Conservation (phyloP, 177 flowering plant genomes). For the Vitis hybrid region DNA sequence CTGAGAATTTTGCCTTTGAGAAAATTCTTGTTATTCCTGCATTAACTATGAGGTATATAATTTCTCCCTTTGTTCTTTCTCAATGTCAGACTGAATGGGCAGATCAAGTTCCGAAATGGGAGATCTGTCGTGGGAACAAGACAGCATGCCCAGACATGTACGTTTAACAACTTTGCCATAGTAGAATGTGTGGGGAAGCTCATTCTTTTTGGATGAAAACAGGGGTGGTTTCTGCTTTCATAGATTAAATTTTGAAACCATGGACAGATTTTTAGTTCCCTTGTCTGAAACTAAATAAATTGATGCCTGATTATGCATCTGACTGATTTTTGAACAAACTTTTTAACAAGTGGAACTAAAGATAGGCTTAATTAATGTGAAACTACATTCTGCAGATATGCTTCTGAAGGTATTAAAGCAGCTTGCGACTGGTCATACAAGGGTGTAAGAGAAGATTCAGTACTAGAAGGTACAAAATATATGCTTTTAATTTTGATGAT, state of each 20-base stretch:
- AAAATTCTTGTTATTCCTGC: too few species aligned
- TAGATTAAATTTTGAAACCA: too few species aligned
- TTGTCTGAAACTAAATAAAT: too few species aligned
- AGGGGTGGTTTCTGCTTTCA: not conserved
- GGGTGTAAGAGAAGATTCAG: slow-evolving; percentile 57
- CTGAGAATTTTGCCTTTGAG: too few species aligned
- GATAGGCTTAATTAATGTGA: not conserved
- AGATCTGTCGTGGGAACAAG: slow-evolving; percentile 45
- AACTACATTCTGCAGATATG: slow-evolving; percentile 54
- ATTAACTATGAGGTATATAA: not conserved
- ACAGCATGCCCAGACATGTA: slow-evolving; percentile 80
- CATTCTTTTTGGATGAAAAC: not conserved
- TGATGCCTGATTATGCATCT: too few species aligned
- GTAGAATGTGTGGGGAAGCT: not conserved
- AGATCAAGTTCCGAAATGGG: slow-evolving; percentile 63
- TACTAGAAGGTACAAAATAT: slow-evolving; percentile 52
- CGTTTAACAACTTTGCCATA: slow-evolving; percentile 3
- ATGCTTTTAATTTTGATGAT: not conserved
- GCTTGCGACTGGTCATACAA: slow-evolving; percentile 87
- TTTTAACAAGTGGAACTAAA: not conserved
- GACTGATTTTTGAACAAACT: too few species aligned
- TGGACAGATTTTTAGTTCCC: too few species aligned
- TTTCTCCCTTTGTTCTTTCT: not conserved
- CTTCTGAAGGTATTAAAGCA: slow-evolving; percentile 79
- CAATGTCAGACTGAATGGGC: slow-evolving; percentile 64